phyloP scores from a whole-genome alignment of 345 rosid genomes.

The Eucalyptus pauciflora region DNA sequence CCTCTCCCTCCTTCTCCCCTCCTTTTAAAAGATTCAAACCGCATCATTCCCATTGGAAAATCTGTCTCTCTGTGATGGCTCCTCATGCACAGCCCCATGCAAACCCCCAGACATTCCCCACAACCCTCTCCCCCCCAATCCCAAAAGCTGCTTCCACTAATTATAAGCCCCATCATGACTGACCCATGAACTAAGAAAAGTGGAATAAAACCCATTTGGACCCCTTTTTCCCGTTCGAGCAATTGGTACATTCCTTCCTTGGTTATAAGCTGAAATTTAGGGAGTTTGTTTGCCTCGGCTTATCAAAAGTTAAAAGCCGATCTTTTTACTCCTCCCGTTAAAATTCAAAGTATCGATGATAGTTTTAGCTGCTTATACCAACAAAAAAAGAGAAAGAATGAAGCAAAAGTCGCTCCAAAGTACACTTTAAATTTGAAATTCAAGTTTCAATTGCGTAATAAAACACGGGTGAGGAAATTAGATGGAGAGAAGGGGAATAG shows the following conservation, averaged over 20 bases:
- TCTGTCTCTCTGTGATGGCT: constrained; percentile 23
- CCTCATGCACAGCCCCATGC: constrained; percentile 40
- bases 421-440: background rate
- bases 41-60: constrained; percentile 44
- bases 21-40: constrained; percentile 8
- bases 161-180: background rate
- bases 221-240: background rate
- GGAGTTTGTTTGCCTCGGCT: background rate
- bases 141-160: background rate
- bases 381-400: background rate
- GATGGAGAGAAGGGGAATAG: background rate
- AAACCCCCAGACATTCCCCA: background rate
- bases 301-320: background rate
- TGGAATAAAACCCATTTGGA: background rate
- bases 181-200: background rate
- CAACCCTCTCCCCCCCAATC: background rate
- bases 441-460: background rate
- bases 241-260: background rate
- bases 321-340: background rate
- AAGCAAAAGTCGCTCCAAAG: background rate
- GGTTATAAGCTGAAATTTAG: background rate
- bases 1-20: background rate
- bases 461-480: background rate
- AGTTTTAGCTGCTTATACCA: background rate
- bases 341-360: background rate